Percentiles rank a stretch among this genome's conserved stretches.
Conservation (phyloP, 2,329 filamentous ascomycete genomes). For the Aspergillus sergii region DNA sequence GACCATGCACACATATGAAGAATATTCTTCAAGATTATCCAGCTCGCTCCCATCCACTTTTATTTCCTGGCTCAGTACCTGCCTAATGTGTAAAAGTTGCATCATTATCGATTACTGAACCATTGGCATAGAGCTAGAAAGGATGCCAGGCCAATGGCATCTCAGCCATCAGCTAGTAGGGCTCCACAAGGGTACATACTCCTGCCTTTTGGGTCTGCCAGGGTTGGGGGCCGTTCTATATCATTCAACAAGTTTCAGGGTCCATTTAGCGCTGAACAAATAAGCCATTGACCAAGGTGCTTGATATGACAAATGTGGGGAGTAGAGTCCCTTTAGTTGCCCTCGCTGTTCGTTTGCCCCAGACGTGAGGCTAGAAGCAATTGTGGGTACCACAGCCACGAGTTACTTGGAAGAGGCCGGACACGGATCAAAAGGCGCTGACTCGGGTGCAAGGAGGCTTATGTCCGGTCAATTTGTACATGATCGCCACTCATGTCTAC, state of each 20-base stretch:
- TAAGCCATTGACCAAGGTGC: neutral
- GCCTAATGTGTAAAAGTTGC: neutral
- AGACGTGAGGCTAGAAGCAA: neutral
- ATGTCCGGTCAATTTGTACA: neutral
- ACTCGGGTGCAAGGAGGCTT: neutral
- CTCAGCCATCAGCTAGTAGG: neutral
- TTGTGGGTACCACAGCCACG: neutral
- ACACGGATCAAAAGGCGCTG: neutral
- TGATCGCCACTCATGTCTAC: neutral
- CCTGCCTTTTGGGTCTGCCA: neutral
- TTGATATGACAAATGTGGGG: neutral
- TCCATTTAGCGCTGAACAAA: neutral
- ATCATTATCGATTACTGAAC: neutral
- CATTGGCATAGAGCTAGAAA: neutral
- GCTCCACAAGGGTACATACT: neutral
- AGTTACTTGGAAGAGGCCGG: neutral
- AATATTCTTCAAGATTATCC: no score
- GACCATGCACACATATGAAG: no score
- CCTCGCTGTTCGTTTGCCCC: neutral
- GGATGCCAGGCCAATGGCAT: neutral
- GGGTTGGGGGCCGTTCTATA: no score
- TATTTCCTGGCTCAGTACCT: no score
- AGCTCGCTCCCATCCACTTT: no score
- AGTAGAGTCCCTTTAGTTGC: neutral
- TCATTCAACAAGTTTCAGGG: neutral